Evolutionary conservation across 139 green algal species (phyloP), one percentile per base, ranked within the genome.

Genomic region (Tetradesmus obliquus): DNA sequence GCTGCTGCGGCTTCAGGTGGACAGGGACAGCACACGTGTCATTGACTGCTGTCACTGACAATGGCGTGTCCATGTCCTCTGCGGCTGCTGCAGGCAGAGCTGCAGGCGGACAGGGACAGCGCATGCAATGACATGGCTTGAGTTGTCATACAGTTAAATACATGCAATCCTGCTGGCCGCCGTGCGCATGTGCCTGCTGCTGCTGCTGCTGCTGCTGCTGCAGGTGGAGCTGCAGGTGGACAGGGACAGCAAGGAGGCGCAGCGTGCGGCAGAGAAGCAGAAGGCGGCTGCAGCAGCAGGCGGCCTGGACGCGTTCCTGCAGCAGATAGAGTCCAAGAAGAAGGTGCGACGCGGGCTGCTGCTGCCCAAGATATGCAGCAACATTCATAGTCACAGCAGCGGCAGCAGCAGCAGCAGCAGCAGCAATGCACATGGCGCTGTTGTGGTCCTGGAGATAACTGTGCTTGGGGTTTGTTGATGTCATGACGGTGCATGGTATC

Each of bases 241-340:
- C 53, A 93, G 90, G 55, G 94, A 95, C 89, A 94, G 85, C 76
- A 96, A 96, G 60, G 94, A 96, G 88, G 96, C 96, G 20, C 79
- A 94, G 76, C 87, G 91, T 55, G 93, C 95, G n/a, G 93, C 90
- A 19, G 88, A 93, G 91, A 69, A 55, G 51, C 86, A 12, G 8
- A 54, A 60, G 32, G 53, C 24, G 9, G 79, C 76, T 62, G 93
- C 95, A 10, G 51, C 88, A 55, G 72, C 79, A 32, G 62, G n/a
- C 2, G 92, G 94, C n/a, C 88, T 97, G 69, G 96, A 97, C 88
- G 92, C 92, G 3, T 91, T 97, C 71, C 91, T 97, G 79, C 62
- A 58, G 10, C 88, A 96, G 62, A 84, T 97, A 4, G 92, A 96
- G 60, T 93, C 90, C 74, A 96, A 96, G 88, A 96, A 95, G 82